Percentiles rank a stretch among this genome's conserved stretches.
Conservation (phyloP, 306 rosid species). For the Cucumis cinereus region DNA sequence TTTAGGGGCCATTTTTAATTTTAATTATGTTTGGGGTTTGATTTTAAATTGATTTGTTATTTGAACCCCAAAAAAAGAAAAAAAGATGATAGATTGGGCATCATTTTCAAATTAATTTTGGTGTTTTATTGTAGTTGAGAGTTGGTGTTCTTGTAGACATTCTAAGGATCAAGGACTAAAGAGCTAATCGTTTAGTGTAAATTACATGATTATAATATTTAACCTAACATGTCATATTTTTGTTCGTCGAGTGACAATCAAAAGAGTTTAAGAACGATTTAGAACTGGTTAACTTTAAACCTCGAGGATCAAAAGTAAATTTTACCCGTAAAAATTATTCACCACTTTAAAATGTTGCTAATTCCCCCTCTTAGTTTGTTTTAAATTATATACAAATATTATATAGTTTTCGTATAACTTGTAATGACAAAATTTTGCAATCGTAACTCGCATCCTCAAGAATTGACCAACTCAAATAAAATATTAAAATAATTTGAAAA, state of each 20-base stretch:
- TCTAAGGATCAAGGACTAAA: neutral
- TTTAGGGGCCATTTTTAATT: neutral
- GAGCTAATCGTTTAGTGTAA: neutral
- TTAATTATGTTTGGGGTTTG: neutral
- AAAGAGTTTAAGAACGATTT: too few relatives aligned
- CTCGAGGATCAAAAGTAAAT: too few relatives aligned
- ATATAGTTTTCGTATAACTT: too few relatives aligned
- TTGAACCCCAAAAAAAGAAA: neutral
- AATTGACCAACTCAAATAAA: neutral
- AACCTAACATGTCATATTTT: too few relatives aligned
- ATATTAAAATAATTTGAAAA: neutral
- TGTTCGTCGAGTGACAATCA: too few relatives aligned
- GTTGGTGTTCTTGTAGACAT: neutral
- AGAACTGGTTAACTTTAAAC: too few relatives aligned
- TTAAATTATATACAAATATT: too few relatives aligned
- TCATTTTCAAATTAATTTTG: conserved; percentile 17
- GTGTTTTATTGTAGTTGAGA: neutral
- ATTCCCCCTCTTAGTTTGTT: too few relatives aligned
- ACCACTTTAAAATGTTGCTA: too few relatives aligned
- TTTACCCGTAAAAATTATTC: too few relatives aligned
- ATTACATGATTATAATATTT: neutral
- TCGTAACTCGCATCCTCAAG: too few relatives aligned
- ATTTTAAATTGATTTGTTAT: neutral
- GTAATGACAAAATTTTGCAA: too few relatives aligned
- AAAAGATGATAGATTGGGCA: conserved; percentile 14